Evolutionary conservation across 257 asterid species (phyloP).

Genomic region (Lantana camara): DNA sequence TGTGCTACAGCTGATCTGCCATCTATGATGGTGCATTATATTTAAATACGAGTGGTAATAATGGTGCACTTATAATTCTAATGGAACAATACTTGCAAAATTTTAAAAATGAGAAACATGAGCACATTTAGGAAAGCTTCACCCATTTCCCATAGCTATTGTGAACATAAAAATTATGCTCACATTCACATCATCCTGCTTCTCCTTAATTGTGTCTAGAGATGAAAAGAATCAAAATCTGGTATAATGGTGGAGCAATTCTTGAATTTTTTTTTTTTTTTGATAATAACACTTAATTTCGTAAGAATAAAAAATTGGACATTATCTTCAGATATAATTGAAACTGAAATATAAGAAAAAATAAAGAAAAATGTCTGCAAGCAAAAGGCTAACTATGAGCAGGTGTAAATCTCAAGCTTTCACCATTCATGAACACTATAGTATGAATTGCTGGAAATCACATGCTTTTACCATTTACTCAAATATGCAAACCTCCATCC

Average conservation of each 20-base stretch:
- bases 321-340: too few relatives aligned
- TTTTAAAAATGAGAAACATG: neutral
- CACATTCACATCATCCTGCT: neutral
- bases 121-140: constrained; percentile 5
- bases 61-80: neutral
- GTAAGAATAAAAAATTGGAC: neutral
- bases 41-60: neutral
- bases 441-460: neutral
- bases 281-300: neutral
- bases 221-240: neutral
- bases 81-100: neutral
- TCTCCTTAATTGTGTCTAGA: neutral
- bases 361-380: neutral
- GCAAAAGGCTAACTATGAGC: too few relatives aligned
- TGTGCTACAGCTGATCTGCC: constrained; percentile 13
- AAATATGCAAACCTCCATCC: constrained; percentile 8
- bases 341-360: neutral
- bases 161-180: too few relatives aligned
- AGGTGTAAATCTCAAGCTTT: too few relatives aligned
- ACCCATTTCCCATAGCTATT: neutral
- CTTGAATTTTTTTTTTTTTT: too few relatives aligned
- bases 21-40: constrained; percentile 8
- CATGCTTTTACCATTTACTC: constrained; percentile 5
- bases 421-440: too few relatives aligned
- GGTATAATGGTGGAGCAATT: neutral